These are phyloP conservation scores for Tardiomyces blankii DNA, from an alignment of 1,139 yeast species.

Conservation along the genomic window DNA sequence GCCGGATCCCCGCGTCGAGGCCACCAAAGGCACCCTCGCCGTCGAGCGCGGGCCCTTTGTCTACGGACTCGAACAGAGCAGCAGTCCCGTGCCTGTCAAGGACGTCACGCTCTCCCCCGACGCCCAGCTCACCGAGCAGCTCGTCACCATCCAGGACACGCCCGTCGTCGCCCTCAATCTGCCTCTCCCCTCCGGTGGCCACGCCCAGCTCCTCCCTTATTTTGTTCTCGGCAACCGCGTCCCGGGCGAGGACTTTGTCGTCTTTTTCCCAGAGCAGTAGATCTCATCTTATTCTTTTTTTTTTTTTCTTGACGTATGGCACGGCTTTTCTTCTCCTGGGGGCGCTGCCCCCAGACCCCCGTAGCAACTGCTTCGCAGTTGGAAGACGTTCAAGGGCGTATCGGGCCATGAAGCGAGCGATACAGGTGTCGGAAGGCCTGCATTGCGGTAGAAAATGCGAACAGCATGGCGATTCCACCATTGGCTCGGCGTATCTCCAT, in stretches of 20 bases:
- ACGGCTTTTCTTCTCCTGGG: too few species aligned
- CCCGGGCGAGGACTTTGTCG: slow-evolving; percentile 4
- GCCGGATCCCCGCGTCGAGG: slow-evolving; percentile 2
- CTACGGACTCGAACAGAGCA: slow-evolving; percentile 1
- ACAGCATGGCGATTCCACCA: too few species aligned
- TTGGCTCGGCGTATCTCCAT: too few species aligned
- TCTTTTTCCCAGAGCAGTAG: slow-evolving; percentile 1
- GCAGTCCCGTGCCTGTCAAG: neutral
- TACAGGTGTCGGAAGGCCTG: too few species aligned
- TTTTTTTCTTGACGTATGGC: too few species aligned
- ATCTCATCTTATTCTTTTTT: too few species aligned
- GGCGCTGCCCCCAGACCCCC: too few species aligned
- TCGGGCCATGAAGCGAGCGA: too few species aligned
- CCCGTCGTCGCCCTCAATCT: slow-evolving; percentile 3
- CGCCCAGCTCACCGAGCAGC: slow-evolving; percentile 1
- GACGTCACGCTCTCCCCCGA: neutral
- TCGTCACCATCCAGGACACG: slow-evolving; percentile 1
- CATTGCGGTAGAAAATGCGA: too few species aligned
- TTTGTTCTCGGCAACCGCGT: slow-evolving; percentile 3
- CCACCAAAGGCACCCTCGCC: slow-evolving; percentile 3
- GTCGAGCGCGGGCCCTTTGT: slow-evolving; percentile 6
- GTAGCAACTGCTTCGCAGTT: too few species aligned
- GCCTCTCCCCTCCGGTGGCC: neutral
- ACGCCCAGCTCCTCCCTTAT: slow-evolving; percentile 4
- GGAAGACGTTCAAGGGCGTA: too few species aligned